A percentile compares a stretch with the other conserved stretches of the same genome.
Evolutionary conservation across 1,284 basidiomycete species (phyloP).

Genomic region (Puccinia horiana): DNA sequence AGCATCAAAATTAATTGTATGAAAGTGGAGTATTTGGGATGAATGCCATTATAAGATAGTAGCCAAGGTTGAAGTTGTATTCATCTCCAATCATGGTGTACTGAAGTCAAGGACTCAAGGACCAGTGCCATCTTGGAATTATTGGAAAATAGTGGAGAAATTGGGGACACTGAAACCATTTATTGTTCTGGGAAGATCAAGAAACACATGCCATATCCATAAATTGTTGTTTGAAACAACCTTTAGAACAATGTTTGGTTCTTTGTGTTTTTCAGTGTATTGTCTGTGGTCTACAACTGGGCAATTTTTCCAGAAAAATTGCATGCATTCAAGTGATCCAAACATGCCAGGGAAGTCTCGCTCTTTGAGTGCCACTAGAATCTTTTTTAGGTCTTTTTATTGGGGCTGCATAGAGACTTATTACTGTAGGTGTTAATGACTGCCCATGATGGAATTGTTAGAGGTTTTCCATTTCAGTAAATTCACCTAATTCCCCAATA

Average conservation of each 20-base stretch:
- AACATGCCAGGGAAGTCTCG: neutral
- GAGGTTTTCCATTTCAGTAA: neutral
- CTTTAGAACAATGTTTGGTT: neutral
- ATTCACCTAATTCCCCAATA: no score
- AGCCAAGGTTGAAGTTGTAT: constrained; percentile 13
- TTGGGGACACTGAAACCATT: constrained; percentile 25
- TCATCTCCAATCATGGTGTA: neutral
- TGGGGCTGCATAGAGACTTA: no score
- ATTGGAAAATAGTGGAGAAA: neutral
- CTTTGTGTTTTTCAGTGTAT: neutral
- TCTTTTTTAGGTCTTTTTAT: neutral
- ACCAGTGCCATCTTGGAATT: neutral
- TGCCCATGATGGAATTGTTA: neutral
- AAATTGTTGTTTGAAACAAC: neutral
- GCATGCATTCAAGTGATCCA: constrained; percentile 1
- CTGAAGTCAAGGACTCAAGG: neutral
- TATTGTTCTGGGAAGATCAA: constrained; percentile 7
- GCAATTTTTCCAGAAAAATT: neutral
- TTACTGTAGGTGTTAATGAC: neutral
- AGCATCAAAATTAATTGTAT: neutral
- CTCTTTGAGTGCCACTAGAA: neutral
- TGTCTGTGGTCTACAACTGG: neutral
- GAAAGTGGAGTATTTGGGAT: neutral
- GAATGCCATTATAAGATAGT: constrained; percentile 26
- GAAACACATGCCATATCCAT: constrained; percentile 20